Evolutionary conservation across 2,329 filamentous ascomycete genomes (phyloP), one percentile per base, ranked within the genome.

Genomic region (Diaporthe vexans): DNA sequence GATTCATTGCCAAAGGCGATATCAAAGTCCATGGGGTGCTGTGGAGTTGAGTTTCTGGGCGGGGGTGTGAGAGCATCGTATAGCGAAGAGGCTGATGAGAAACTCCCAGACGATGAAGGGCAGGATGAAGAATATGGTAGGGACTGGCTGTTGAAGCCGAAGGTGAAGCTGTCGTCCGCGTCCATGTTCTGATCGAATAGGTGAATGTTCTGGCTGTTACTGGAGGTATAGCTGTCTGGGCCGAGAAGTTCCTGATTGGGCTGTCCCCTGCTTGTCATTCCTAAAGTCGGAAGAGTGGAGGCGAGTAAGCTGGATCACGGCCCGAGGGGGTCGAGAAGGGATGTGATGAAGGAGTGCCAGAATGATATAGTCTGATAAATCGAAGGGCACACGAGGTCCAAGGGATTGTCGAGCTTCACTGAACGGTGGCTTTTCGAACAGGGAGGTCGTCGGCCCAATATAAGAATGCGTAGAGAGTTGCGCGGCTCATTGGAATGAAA

Each of bases 401-500:
- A 73, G 71, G 71, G 74, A 71, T 75, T 73, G 35, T 56, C 51
- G 59, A 73, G 52, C 69, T 40, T 68, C 52, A 63, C 57, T 63
- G 37, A 35, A 29, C 48, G 33, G 51, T 63, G 57, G 51, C 35
- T 63, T 51, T 29, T 59, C 71, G 61, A 71, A 43, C 67, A 75
- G 68, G 72, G 58, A 73, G 56, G 57, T 69, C 57, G 63, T 70
- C 33, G 33, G 57, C 29, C 17, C 51, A 72, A 68, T 75, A 75
- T 75, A 75, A 74, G 67, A 51, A 56, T 46, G 29, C 65, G 40
- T 56, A 26, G 46, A 54, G 24, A 71, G 67, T 58, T 65, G 71
- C 52, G 72, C 71, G 72, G 74, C 74, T 67, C 74, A 37, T 74
- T 71, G 74, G 74, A 75, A 75, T 75, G 74, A 26, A 57, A 72